These are phyloP conservation scores for Phytophthora tubulina DNA, from an alignment of 352 stramenopile genomes.

Conservation along the genomic window DNA sequence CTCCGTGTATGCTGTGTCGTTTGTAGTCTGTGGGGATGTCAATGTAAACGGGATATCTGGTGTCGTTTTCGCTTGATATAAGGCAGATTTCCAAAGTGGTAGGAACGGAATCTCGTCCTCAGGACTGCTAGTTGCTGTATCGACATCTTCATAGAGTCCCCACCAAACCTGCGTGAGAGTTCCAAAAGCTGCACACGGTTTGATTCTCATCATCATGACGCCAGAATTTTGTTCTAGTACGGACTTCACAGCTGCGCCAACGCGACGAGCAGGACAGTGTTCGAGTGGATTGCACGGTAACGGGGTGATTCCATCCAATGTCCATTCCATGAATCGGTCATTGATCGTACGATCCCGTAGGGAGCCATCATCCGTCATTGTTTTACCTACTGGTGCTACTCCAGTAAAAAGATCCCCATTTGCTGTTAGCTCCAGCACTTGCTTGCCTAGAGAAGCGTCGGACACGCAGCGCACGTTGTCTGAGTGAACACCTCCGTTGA, in stretches of 20 bases:
- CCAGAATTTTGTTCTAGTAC: conserved; percentile 54
- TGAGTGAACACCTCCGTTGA: conserved; percentile 71
- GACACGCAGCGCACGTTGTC: conserved; percentile 58
- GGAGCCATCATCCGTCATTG: conserved; percentile 18
- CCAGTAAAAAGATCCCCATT: conserved; percentile 65
- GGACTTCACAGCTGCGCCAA: conserved; percentile 67
- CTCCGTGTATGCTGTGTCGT: conserved; percentile 45
- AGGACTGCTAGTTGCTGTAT: conserved; percentile 7
- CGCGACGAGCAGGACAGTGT: conserved; percentile 53
- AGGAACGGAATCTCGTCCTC: conserved; percentile 56
- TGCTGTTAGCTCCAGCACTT: conserved; percentile 52
- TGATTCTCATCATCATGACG: conserved; percentile 58
- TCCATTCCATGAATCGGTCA: conserved; percentile 64
- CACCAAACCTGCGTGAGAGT: conserved; percentile 75
- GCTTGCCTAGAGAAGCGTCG: conserved; percentile 42
- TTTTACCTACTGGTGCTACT: conserved; percentile 45
- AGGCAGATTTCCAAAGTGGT: conserved; percentile 65
- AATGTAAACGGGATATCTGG: conserved; percentile 34
- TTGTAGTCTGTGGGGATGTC: conserved; percentile 18
- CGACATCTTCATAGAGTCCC: conserved; percentile 48
- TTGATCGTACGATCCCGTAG: conserved; percentile 45
- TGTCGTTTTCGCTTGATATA: conserved; percentile 66
- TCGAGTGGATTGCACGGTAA: conserved; percentile 54
- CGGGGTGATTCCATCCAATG: conserved; percentile 51
- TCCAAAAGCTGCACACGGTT: conserved; percentile 62